Evolutionary conservation across 208 protist species (phyloP).

Genomic region (Trypanosoma avium): DNA sequence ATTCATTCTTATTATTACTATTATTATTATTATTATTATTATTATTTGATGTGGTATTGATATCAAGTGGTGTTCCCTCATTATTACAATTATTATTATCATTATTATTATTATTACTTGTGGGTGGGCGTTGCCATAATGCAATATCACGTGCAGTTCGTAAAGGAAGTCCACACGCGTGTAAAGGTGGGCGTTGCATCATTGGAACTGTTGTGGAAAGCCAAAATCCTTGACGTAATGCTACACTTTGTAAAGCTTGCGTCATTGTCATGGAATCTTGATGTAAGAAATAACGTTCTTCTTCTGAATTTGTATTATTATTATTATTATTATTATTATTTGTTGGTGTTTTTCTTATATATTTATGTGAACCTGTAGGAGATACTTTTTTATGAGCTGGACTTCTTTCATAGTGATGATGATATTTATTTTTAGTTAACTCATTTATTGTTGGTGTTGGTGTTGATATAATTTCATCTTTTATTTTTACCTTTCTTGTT

Average conservation of each 20-base stretch:
- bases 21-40: neutral
- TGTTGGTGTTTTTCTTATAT: no score
- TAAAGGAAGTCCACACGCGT: slow-evolving; percentile 30
- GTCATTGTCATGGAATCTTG: slow-evolving; percentile 12
- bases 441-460: no score
- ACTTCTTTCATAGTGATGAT: no score
- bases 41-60: neutral
- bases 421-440: no score
- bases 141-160: slow-evolving; percentile 24
- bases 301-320: neutral
- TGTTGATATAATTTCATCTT: no score
- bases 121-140: slow-evolving; percentile 18
- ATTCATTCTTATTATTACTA: neutral
- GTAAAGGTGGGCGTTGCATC: slow-evolving; percentile 25
- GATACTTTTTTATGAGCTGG: no score
- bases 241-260: slow-evolving; percentile 26
- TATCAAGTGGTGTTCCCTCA: neutral
- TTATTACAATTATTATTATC: neutral
- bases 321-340: no score
- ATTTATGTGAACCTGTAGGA: no score
- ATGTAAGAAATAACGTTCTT: slow-evolving; percentile 22
- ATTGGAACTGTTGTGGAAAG: slow-evolving; percentile 23
- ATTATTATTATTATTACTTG: neutral
- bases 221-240: slow-evolving; percentile 23
- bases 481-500: neutral